These are phyloP conservation scores for Pseudophaeomoniella oleicola DNA, from an alignment of 2,329 filamentous ascomycete genomes.

Conservation along the genomic window DNA sequence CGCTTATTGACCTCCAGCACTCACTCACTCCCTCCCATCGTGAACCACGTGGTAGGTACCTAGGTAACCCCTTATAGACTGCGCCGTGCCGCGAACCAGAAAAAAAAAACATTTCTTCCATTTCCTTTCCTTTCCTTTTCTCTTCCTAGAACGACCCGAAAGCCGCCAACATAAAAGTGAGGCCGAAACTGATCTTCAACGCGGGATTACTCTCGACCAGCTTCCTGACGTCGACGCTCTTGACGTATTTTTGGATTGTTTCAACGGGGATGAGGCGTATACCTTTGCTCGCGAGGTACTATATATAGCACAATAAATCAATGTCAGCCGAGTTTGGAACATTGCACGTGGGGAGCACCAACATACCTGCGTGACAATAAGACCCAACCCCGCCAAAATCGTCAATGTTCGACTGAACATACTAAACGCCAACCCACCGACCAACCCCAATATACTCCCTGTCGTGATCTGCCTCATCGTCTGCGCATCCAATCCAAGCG, in stretches of 20 bases:
- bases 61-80: no score
- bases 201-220: constrained; percentile 24
- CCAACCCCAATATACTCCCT: constrained; percentile 28
- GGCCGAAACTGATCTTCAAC: constrained; percentile 31
- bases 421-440: constrained; percentile 26
- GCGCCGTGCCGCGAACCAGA: no score
- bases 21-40: no score
- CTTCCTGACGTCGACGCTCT: constrained; percentile 22
- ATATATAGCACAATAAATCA: neutral
- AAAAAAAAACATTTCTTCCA: no score
- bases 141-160: constrained; percentile 21
- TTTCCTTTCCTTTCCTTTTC: no score
- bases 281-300: constrained; percentile 31
- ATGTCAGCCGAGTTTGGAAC: constrained; percentile 1
- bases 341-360: neutral
- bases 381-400: constrained; percentile 26
- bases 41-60: no score
- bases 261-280: constrained; percentile 28
- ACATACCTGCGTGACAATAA: constrained; percentile 29
- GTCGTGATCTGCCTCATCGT: constrained; percentile 29
- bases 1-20: no score
- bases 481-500: constrained; percentile 15
- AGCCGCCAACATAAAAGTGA: constrained; percentile 28
- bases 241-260: constrained; percentile 25
- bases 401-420: constrained; percentile 29